Percentiles rank a stretch among this genome's conserved stretches.
Conservation (phyloP, 83 land plant species). For the Isoetes engelmannii region DNA sequence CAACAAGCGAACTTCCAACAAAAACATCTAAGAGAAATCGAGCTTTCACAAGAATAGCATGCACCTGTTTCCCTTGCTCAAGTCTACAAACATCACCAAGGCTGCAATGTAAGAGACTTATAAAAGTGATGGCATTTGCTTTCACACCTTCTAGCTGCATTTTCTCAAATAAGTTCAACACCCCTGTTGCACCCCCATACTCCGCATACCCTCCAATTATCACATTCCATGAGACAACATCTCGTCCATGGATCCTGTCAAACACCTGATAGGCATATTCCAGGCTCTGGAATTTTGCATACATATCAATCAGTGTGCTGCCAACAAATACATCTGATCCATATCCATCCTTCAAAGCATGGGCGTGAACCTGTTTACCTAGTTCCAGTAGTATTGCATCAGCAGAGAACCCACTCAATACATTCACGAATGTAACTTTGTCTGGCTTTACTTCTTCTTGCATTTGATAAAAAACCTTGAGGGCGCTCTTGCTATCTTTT, state of each 20-base stretch:
- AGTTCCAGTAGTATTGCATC: background rate
- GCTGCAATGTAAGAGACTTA: background rate
- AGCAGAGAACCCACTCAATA: background rate
- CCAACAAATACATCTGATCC: background rate
- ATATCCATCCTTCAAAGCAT: background rate
- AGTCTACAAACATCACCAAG: too few relatives aligned
- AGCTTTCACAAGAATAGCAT: too few relatives aligned
- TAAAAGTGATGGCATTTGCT: slow-evolving; percentile 7
- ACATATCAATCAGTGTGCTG: slow-evolving; percentile 1
- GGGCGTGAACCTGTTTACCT: background rate
- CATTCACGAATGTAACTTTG: background rate
- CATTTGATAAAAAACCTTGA: background rate
- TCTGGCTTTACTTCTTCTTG: slow-evolving; percentile 4
- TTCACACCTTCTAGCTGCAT: slow-evolving; percentile 8
- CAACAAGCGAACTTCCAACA: too few relatives aligned
- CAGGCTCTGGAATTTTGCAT: slow-evolving; percentile 10
- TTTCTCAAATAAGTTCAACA: slow-evolving; percentile 12
- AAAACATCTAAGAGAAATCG: too few relatives aligned
- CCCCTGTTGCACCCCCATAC: slow-evolving; percentile 26
- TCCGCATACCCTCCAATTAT: slow-evolving; percentile 40
- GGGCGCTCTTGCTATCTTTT: slow-evolving; percentile 12
- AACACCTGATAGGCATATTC: slow-evolving; percentile 17
- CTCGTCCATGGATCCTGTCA: slow-evolving; percentile 13
- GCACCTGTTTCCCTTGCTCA: too few relatives aligned
- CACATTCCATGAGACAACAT: slow-evolving; percentile 25